A percentile compares a stretch with the other conserved stretches of the same genome.
These are phyloP conservation scores for Penicillium sp. DNA, from an alignment of 2,329 filamentous ascomycete species.

Conservation along the genomic window DNA sequence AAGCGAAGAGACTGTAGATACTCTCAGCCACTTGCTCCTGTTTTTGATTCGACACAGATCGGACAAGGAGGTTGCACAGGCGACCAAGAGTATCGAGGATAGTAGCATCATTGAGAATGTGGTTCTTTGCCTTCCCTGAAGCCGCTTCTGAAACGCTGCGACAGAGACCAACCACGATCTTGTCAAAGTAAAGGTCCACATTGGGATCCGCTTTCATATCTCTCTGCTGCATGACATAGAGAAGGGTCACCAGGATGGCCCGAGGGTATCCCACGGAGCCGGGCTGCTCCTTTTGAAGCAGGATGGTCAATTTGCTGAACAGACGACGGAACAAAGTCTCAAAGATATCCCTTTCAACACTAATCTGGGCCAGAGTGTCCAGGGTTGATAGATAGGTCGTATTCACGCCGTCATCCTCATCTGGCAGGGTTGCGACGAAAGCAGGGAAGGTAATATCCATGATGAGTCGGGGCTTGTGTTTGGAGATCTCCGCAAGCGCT, in stretches of 20 bases:
- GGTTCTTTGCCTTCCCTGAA: conserved; percentile 31
- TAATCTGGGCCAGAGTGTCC: conserved; percentile 61
- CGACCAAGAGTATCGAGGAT: conserved; percentile 57
- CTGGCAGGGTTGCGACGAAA: conserved; percentile 60
- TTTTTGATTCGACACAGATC: conserved; percentile 49
- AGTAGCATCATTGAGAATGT: conserved; percentile 46
- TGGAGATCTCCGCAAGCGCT: conserved; percentile 57
- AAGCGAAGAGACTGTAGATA: conserved; percentile 50
- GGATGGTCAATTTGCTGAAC: conserved; percentile 57
- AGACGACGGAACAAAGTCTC: conserved; percentile 59
- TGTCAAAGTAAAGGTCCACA: conserved; percentile 46
- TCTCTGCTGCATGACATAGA: conserved; percentile 57
- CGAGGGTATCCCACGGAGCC: conserved; percentile 52
- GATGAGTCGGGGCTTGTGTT: conserved; percentile 57
- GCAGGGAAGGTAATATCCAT: conserved; percentile 62
- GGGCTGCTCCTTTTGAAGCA: conserved; percentile 48
- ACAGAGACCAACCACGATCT: conserved; percentile 46
- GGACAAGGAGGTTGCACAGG: conserved; percentile 56
- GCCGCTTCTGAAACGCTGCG: conserved; percentile 37
- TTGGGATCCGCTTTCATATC: conserved; percentile 40
- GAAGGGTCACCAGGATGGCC: conserved; percentile 56
- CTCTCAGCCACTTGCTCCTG: conserved; percentile 51
- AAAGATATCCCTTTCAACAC: conserved; percentile 57
- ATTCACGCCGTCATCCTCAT: conserved; percentile 47
- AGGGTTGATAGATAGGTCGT: conserved; percentile 52